A percentile compares a stretch with the other conserved stretches of the same genome.
These are phyloP conservation scores for Cicer yamashitae DNA, from an alignment of 306 rosid species.

Conservation along the genomic window DNA sequence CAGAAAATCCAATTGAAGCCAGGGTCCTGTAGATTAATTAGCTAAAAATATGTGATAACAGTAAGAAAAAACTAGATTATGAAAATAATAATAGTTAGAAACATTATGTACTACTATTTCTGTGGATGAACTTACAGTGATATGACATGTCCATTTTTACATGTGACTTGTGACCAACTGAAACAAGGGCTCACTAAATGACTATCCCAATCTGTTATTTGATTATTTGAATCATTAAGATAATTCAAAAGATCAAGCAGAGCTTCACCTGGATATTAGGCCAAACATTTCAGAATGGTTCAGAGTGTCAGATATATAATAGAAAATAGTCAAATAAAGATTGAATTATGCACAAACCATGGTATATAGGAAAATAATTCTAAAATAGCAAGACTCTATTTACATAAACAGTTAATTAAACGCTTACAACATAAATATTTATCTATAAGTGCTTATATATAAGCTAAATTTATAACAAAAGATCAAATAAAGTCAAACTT, in stretches of 20 bases:
- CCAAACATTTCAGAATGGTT: conserved; percentile 29
- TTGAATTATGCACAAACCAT: conserved; percentile 16
- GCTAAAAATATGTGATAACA: conserved; percentile 18
- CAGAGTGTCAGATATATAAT: background rate
- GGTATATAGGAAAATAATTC: background rate
- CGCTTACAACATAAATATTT: too few relatives aligned
- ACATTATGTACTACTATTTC: conserved; percentile 13
- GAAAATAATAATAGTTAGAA: conserved; percentile 5
- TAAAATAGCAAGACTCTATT: too few relatives aligned
- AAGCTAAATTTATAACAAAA: too few relatives aligned
- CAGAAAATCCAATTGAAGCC: conserved; percentile 76
- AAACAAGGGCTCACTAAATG: conserved; percentile 83
- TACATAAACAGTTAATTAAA: too few relatives aligned
- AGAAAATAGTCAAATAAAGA: background rate
- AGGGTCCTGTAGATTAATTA: conserved; percentile 68
- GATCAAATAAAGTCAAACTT: too few relatives aligned
- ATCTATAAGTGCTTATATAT: too few relatives aligned
- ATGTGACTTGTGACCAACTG: conserved; percentile 85
- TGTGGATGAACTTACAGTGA: conserved; percentile 71
- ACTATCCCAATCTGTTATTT: conserved; percentile 70
- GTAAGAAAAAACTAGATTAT: background rate
- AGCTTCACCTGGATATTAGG: conserved; percentile 72
- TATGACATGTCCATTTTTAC: conserved; percentile 76
- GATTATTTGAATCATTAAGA: conserved; percentile 74
- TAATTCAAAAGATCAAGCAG: conserved; percentile 59